Conservation (phyloP, 257 asterid species). For the Cinchona pubescens region DNA sequence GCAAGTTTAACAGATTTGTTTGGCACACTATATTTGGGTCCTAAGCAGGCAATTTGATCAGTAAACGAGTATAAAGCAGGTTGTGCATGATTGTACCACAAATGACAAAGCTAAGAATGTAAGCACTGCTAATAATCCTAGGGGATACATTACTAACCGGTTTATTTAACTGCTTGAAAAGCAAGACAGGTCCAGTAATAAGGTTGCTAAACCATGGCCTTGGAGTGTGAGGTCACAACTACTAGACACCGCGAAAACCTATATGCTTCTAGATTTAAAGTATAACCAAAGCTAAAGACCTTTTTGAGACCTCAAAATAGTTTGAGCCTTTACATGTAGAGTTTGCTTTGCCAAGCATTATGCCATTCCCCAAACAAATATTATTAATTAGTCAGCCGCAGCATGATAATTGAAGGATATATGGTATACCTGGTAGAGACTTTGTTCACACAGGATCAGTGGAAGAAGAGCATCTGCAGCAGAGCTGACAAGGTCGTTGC, state of each 20-base stretch:
- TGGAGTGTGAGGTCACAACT: not conserved
- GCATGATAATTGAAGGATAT: not conserved
- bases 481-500: conserved; percentile 79
- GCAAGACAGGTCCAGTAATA: not conserved
- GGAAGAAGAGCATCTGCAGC: conserved; percentile 97
- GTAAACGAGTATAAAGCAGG: not conserved
- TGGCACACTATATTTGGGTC: not conserved
- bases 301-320: not conserved
- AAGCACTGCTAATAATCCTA: not conserved
- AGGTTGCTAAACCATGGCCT: not conserved
- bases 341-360: not conserved
- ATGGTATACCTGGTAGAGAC: conserved; percentile 76
- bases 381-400: not conserved
- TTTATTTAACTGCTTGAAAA: not conserved
- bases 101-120: not conserved
- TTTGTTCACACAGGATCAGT: conserved; percentile 76
- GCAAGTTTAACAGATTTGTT: not conserved
- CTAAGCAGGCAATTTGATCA: not conserved
- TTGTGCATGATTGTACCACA: not conserved
- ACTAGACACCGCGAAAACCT: conserved; percentile 1
- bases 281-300: not conserved
- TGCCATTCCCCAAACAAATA: not conserved
- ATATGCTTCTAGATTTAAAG: not conserved
- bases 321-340: no score
- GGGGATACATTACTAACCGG: not conserved